Conservation (phyloP, 225 moss, liverwort and hornwort genomes). For the Polytrichum commune region DNA sequence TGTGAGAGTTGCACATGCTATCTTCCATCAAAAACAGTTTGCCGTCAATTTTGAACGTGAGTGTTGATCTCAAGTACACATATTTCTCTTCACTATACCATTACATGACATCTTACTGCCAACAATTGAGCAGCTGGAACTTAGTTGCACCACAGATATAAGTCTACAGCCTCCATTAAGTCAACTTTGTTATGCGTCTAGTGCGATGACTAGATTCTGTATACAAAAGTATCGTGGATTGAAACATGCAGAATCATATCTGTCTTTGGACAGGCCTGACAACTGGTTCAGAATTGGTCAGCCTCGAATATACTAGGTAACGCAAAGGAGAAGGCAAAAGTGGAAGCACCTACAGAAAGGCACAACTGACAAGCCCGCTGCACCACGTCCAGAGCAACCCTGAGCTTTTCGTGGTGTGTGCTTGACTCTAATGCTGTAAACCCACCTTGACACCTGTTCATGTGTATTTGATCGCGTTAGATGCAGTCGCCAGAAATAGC, state of each 20-base stretch:
- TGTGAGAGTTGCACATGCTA: no score
- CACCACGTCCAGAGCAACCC: slow-evolving; percentile 60
- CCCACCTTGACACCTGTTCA: slow-evolving; percentile 32
- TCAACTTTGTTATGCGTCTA: background rate
- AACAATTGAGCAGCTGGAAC: no score
- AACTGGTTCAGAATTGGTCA: no score
- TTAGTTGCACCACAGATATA: background rate
- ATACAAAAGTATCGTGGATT: background rate
- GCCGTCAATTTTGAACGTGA: no score
- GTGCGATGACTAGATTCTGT: background rate
- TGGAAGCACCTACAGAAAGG: slow-evolving; percentile 37
- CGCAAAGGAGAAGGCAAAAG: background rate
- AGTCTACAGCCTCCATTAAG: background rate
- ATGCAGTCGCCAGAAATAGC: no score
- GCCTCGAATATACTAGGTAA: no score
- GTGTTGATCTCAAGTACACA: no score
- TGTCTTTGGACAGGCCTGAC: no score
- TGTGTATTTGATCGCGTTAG: no score
- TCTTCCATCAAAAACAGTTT: no score
- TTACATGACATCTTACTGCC: no score
- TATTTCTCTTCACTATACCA: no score
- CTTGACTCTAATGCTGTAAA: slow-evolving; percentile 25
- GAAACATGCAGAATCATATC: background rate
- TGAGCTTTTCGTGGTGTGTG: slow-evolving; percentile 38
- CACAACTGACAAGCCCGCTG: slow-evolving; percentile 72